Conservation (phyloP, 2,329 filamentous ascomycete species). For the Metarhizium anisopliae region DNA sequence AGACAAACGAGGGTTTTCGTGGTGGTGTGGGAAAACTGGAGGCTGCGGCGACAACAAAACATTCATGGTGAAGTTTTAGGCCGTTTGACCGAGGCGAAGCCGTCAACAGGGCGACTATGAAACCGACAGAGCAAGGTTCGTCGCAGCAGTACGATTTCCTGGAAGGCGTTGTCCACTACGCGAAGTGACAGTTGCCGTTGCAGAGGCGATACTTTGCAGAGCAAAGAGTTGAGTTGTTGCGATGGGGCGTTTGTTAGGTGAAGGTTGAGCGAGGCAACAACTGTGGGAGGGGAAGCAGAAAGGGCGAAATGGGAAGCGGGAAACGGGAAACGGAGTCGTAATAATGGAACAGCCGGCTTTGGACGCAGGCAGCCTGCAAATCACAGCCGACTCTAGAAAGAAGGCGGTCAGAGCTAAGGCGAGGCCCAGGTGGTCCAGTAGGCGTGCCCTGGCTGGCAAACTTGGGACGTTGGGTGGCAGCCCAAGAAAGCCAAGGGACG, state of each 20-base stretch:
- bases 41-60: constrained; percentile 53
- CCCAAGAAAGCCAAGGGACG: background rate
- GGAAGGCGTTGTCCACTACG: background rate
- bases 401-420: background rate
- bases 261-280: background rate
- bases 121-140: background rate
- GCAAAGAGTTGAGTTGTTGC: background rate
- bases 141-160: background rate
- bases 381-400: background rate
- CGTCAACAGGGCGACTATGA: background rate
- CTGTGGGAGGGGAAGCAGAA: background rate
- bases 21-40: constrained; percentile 48
- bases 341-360: background rate
- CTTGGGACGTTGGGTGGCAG: background rate
- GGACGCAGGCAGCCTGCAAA: background rate
- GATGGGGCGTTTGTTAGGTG: background rate
- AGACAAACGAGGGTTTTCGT: constrained; percentile 46
- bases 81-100: background rate
- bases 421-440: background rate
- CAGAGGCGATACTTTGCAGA: background rate
- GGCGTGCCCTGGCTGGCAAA: background rate
- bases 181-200: background rate
- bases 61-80: constrained; percentile 41
- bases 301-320: background rate
- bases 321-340: background rate